These are phyloP conservation scores for Apiospora saccharicola DNA, from an alignment of 2,329 filamentous ascomycete genomes.

Conservation along the genomic window DNA sequence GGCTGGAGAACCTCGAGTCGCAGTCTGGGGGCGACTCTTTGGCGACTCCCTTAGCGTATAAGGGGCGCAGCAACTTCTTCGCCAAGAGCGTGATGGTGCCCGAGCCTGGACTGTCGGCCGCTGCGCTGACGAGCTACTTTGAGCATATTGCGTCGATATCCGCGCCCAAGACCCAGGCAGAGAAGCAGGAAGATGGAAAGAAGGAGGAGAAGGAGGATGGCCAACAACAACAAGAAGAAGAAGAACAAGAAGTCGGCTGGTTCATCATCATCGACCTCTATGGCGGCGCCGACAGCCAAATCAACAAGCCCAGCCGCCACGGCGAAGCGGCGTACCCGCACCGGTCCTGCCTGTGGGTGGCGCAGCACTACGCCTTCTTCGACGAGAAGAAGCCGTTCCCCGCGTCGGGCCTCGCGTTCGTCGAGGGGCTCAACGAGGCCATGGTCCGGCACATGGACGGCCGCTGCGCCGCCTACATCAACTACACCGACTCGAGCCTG, in stretches of 20 bases:
- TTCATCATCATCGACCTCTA: conserved; percentile 45
- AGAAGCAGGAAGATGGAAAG: neutral
- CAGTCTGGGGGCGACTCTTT: conserved; percentile 33
- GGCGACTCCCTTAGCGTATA: conserved; percentile 25
- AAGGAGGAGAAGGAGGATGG: neutral
- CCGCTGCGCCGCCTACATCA: conserved; percentile 35
- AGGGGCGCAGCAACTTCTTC: conserved; percentile 41
- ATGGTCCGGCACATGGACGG: conserved; percentile 30
- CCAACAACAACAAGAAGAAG: neutral
- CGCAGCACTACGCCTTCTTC: conserved; percentile 40
- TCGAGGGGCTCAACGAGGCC: conserved; percentile 34
- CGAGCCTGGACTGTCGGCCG: conserved; percentile 35
- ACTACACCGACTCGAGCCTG: conserved; percentile 39
- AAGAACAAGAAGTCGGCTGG: conserved; percentile 36
- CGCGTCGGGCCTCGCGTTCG: conserved; percentile 32
- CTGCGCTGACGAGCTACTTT: conserved; percentile 38
- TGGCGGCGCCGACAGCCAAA: conserved; percentile 44
- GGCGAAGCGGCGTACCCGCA: conserved; percentile 38
- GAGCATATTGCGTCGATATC: conserved; percentile 28
- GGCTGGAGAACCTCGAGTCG: conserved; percentile 34
- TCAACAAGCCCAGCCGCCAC: conserved; percentile 28
- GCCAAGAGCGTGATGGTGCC: conserved; percentile 45
- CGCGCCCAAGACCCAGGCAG: neutral
- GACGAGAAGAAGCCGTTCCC: conserved; percentile 31
- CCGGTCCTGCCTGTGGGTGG: conserved; percentile 43